Evolutionary conservation across 306 rosid genomes (phyloP), one percentile per base, ranked within the genome.

Genomic region (Crataegus laevigata): DNA sequence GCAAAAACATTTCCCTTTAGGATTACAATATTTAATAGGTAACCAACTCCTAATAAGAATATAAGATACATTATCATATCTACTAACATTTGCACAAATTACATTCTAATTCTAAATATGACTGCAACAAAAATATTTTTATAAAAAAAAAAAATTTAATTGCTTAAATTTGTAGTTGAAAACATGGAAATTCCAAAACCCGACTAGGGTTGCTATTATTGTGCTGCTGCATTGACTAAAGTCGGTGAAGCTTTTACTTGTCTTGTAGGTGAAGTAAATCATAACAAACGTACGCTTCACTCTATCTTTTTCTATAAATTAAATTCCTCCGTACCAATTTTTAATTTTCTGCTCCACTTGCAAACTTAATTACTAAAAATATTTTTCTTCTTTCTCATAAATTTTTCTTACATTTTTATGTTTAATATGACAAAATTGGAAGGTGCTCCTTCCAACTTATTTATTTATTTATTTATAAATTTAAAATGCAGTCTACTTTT

Each of bases 261-360:
- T 75, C 83, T 75, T 82, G 10, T 8, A 0, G 81, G 83, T 18
- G 17, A 82, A 82, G 83, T 45, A 45, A 78, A 52, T 19, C 34
- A 59, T 22, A 22, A 3, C 22, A 55, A 55, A 74, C 74, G 74
- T 78, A n/a, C 51, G 18, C 47, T 66, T 55, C 62, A 45, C 73
- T 45, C 76, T 9, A 55, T 52, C 24, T 25, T 34, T 30, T 14
- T 28, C 29, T 3, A 11, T 32, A 18, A 25, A 6, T 26, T 8
- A n/a, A 50, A 24, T 11, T 75, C 36, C 38, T 30, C n/a, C 11
- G 6, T 32, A 25, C 64, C 32, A 72, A 38, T 22, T 18, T 54
- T 2, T 24, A 4, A n/a, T n/a, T 71, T 32, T 4, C n/a, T 36
- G 40, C 74, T 22, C 61, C 58, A 55, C 30, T 22, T 25, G 52